Evolutionary conservation across 2,329 filamentous ascomycete species (phyloP).

Genomic region (Sporothrix protearum): DNA sequence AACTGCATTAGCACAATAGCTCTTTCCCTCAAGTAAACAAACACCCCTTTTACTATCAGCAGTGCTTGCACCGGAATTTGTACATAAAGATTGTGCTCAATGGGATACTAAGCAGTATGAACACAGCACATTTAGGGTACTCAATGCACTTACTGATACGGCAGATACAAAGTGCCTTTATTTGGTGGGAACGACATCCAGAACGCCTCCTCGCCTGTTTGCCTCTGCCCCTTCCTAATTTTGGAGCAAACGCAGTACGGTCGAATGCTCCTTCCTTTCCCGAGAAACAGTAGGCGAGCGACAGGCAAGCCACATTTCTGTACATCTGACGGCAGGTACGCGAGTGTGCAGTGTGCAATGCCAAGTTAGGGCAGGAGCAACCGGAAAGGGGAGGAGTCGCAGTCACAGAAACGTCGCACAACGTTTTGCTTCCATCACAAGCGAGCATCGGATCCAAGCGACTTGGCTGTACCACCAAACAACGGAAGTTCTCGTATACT

Average conservation of each 20-base stretch:
- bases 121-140: no score
- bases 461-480: slow-evolving; percentile 15
- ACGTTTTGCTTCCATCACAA: neutral
- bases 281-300: neutral
- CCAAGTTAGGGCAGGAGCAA: neutral
- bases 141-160: neutral
- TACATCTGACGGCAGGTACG: neutral
- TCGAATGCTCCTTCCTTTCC: neutral
- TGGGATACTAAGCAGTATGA: neutral
- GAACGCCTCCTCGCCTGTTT: neutral
- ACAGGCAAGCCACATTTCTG: neutral
- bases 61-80: neutral
- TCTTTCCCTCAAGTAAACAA: neutral
- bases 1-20: neutral
- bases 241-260: neutral
- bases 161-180: neutral
- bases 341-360: neutral
- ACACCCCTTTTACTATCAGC: neutral
- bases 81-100: neutral
- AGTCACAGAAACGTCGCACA: neutral
- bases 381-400: neutral
- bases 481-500: neutral
- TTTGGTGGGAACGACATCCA: neutral
- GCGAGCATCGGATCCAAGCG: slow-evolving; percentile 6
- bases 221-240: neutral